These are phyloP conservation scores for Xerocomus amazonicus DNA, from an alignment of 1,284 basidiomycete genomes.

Conservation along the genomic window DNA sequence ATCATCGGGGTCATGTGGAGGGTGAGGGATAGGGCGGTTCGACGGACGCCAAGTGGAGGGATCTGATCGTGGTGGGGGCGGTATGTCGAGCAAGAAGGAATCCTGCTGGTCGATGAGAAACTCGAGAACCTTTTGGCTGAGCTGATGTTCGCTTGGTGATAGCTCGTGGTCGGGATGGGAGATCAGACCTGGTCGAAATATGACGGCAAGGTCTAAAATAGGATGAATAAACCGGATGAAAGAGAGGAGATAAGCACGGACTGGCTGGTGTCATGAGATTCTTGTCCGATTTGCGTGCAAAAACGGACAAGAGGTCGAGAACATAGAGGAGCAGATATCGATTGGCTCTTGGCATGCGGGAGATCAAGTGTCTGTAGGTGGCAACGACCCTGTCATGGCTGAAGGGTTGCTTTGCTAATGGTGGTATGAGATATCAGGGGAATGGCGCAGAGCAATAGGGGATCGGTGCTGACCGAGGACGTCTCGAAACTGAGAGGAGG, in stretches of 20 bases:
- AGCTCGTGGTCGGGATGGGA: conserved; percentile 85
- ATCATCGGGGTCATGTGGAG: conserved; percentile 25
- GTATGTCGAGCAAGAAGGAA: conserved; percentile 80
- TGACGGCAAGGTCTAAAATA: conserved; percentile 82
- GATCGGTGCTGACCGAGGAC: conserved; percentile 57
- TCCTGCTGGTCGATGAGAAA: conserved; percentile 91
- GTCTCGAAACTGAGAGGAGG: conserved; percentile 68
- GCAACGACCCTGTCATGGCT: conserved; percentile 68
- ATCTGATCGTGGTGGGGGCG: conserved; percentile 53
- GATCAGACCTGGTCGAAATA: conserved; percentile 91
- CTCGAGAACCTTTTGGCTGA: conserved; percentile 89
- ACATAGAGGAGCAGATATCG: conserved; percentile 96
- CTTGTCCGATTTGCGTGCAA: conserved; percentile 85
- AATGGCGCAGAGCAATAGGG: not conserved
- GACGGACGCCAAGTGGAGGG: conserved; percentile 31
- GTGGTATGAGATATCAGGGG: conserved; percentile 9
- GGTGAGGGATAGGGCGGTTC: conserved; percentile 8
- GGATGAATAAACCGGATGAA: not conserved
- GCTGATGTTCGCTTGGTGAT: conserved; percentile 76
- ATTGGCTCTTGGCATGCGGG: conserved; percentile 81
- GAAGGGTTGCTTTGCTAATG: conserved; percentile 57
- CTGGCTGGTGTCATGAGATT: conserved; percentile 96
- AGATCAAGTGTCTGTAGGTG: conserved; percentile 83
- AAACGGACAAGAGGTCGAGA: conserved; percentile 92
- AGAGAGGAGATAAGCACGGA: conserved; percentile 38